Evolutionary conservation across 306 rosid genomes (phyloP).

Genomic region (Prunus campanulata): DNA sequence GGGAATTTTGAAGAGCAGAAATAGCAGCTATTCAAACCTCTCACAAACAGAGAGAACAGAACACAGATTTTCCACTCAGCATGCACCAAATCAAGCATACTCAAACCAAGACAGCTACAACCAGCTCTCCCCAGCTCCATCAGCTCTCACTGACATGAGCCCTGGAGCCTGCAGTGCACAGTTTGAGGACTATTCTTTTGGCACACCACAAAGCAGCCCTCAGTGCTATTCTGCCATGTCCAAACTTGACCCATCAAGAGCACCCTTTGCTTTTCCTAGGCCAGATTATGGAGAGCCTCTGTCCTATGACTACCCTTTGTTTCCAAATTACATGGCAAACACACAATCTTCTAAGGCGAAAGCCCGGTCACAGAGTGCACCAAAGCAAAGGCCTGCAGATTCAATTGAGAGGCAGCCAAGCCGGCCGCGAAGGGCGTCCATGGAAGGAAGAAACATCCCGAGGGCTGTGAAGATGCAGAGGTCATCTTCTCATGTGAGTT

Average conservation of each 20-base stretch:
- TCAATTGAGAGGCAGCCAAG: constrained; percentile 69
- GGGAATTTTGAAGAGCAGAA: constrained; percentile 45
- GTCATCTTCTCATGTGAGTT: constrained; percentile 82
- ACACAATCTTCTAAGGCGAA: constrained; percentile 89
- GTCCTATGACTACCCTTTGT: constrained; percentile 61
- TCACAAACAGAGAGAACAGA: constrained; percentile 31
- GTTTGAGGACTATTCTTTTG: constrained; percentile 60
- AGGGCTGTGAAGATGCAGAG: constrained; percentile 85
- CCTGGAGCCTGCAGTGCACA: constrained; percentile 71
- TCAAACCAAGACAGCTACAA: constrained; percentile 51
- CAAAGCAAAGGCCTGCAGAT: constrained; percentile 75
- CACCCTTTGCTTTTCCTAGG: constrained; percentile 58
- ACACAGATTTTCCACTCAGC: constrained; percentile 30
- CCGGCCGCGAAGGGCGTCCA: constrained; percentile 48
- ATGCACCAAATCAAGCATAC: constrained; percentile 28
- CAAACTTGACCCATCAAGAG: constrained; percentile 43
- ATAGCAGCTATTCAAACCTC: constrained; percentile 48
- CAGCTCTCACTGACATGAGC: constrained; percentile 59
- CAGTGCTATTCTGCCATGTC: constrained; percentile 57
- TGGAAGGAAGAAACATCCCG: constrained; percentile 85
- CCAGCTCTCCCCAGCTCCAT: constrained; percentile 60
- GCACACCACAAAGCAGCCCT: constrained; percentile 72
- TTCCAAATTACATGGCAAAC: constrained; percentile 92
- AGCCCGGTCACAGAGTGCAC: constrained; percentile 85
- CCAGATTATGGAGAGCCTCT: constrained; percentile 54